Conservation (phyloP, 2,329 filamentous ascomycete species). For the Ophiocordyceps camponoti-leonardi region DNA sequence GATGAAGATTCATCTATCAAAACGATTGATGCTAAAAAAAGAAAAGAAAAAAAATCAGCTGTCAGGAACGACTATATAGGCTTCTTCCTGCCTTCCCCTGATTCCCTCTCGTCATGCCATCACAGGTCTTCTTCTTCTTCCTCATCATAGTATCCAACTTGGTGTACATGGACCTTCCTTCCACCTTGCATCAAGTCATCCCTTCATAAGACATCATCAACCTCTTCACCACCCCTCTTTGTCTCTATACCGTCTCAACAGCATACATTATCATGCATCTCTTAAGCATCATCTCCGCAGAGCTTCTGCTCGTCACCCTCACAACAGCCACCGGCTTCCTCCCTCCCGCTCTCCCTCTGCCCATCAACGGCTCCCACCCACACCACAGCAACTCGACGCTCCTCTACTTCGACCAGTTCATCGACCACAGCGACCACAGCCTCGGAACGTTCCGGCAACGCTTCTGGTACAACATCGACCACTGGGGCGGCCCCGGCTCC, state of each 20-base stretch:
- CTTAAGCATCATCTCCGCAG: not conserved
- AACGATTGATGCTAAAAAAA: too few species aligned
- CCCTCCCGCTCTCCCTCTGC: not conserved
- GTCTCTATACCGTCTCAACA: not conserved
- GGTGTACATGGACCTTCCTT: too few species aligned
- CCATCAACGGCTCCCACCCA: not conserved
- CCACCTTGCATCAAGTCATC: too few species aligned
- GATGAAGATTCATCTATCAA: too few species aligned
- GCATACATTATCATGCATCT: not conserved
- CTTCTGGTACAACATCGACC: conserved; percentile 63
- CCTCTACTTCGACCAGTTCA: conserved; percentile 31
- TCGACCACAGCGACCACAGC: conserved; percentile 39
- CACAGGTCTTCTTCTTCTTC: too few species aligned
- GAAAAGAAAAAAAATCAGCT: too few species aligned
- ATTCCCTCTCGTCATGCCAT: too few species aligned
- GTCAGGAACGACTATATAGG: too few species aligned
- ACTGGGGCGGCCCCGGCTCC: conserved; percentile 59
- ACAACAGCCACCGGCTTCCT: not conserved
- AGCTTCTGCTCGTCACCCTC: not conserved
- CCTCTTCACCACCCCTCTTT: too few species aligned
- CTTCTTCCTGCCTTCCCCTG: too few species aligned
- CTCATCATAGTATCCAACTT: too few species aligned
- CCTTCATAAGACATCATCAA: too few species aligned
- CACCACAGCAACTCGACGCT: not conserved
- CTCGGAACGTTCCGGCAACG: conserved; percentile 48